Percentiles rank a stretch among this genome's conserved stretches.
Conservation (phyloP, 2,329 filamentous ascomycete genomes). For the Gaeumannomyces sp. region DNA sequence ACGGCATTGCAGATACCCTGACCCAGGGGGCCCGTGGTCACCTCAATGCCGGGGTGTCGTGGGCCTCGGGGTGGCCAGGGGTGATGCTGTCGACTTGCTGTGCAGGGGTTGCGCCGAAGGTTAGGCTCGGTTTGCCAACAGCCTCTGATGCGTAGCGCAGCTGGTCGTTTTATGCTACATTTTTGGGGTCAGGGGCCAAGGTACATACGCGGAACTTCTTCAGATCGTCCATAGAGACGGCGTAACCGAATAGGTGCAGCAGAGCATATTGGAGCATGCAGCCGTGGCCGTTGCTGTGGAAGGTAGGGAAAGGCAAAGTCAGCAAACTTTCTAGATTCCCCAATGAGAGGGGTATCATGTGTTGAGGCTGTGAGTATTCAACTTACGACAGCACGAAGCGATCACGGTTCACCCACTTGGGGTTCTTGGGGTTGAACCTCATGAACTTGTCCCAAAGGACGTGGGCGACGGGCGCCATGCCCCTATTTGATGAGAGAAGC, state of each 20-base stretch:
- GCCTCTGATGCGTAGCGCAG: too few species aligned
- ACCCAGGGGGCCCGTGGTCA: constrained; percentile 94
- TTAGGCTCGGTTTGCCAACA: neutral
- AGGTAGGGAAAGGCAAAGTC: constrained; percentile 8
- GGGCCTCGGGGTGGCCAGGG: constrained; percentile 91
- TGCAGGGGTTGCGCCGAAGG: neutral
- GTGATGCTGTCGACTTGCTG: constrained; percentile 65
- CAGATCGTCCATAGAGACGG: constrained; percentile 78
- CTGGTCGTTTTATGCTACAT: neutral
- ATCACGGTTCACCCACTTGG: constrained; percentile 93
- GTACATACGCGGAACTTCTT: constrained; percentile 88
- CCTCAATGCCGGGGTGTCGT: constrained; percentile 95
- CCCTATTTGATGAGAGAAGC: constrained; percentile 34
- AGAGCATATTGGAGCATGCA: constrained; percentile 99
- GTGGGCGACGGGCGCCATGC: constrained; percentile 90
- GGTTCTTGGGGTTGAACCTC: constrained; percentile 99
- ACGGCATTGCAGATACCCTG: constrained; percentile 98
- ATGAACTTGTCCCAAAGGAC: constrained; percentile 99
- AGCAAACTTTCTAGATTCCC: constrained; percentile 8
- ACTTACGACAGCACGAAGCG: constrained; percentile 98
- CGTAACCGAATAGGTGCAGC: constrained; percentile 93
- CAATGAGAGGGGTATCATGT: constrained; percentile 9
- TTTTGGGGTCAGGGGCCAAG: neutral
- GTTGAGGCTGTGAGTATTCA: neutral
- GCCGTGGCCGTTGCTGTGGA: constrained; percentile 82